Conservation (phyloP, 768 basidiomycete genomes). For the Myochromella boudieri region DNA sequence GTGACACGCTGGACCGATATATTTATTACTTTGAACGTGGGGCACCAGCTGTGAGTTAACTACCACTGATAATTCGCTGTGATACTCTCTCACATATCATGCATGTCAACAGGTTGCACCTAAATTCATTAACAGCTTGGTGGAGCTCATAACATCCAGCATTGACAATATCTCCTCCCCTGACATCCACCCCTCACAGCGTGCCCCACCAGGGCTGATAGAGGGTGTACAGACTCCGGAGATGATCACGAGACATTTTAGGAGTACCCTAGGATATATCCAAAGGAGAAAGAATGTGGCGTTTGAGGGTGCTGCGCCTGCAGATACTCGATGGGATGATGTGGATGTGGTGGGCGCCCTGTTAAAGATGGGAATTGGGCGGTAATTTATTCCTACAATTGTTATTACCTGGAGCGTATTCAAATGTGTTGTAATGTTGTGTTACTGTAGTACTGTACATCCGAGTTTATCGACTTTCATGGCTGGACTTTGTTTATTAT, state of each 20-base stretch:
- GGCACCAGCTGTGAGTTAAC: slow-evolving; percentile 76
- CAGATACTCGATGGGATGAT: slow-evolving; percentile 71
- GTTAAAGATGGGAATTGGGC: slow-evolving; percentile 83
- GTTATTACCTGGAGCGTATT: background rate
- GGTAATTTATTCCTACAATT: slow-evolving; percentile 31
- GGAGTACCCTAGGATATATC: slow-evolving; percentile 85
- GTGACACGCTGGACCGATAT: slow-evolving; percentile 94
- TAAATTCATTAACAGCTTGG: slow-evolving; percentile 95
- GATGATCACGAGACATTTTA: slow-evolving; percentile 92
- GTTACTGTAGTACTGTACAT: slow-evolving; percentile 15
- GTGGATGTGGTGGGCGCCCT: slow-evolving; percentile 88
- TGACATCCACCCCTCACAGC: slow-evolving; percentile 85
- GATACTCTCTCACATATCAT: too few relatives aligned
- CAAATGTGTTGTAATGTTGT: slow-evolving; percentile 10
- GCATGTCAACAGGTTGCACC: slow-evolving; percentile 96
- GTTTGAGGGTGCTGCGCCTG: slow-evolving; percentile 35
- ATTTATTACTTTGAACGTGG: slow-evolving; percentile 94
- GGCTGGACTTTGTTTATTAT: slow-evolving; percentile 1
- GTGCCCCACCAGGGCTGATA: slow-evolving; percentile 84
- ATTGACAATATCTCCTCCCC: slow-evolving; percentile 89
- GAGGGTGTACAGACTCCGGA: slow-evolving; percentile 93
- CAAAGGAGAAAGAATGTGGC: slow-evolving; percentile 66
- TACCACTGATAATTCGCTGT: background rate
- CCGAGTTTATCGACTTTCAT: slow-evolving; percentile 4
- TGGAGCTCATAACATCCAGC: slow-evolving; percentile 91